A percentile compares a stretch with the other conserved stretches of the same genome.
phyloP scores from a whole-genome alignment of 345 rosid genomes.

The Melaleuca alternifolia region DNA sequence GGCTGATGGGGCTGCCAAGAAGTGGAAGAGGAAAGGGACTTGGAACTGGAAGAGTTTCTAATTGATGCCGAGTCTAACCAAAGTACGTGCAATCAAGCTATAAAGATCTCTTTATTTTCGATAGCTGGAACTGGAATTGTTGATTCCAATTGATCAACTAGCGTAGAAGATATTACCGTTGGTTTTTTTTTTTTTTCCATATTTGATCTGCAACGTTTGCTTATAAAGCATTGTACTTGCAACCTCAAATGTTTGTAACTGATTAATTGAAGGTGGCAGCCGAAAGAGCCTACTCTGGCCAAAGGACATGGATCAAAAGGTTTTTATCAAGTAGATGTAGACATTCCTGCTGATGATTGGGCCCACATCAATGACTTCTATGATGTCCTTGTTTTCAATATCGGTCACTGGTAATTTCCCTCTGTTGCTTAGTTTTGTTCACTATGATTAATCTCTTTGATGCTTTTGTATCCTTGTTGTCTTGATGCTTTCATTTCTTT shows the following conservation, averaged over 20 bases:
- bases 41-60: slow-evolving; percentile 29
- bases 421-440: too few relatives aligned
- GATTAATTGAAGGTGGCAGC: slow-evolving; percentile 80
- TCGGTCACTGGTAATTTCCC: too few relatives aligned
- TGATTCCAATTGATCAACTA: not conserved
- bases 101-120: not conserved
- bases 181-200: not conserved
- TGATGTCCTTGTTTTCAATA: too few relatives aligned
- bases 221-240: not conserved
- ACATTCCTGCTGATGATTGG: too few relatives aligned
- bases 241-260: slow-evolving; percentile 36
- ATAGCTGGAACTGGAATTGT: not conserved
- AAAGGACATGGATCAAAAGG: slow-evolving; percentile 40
- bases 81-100: not conserved
- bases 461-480: too few relatives aligned
- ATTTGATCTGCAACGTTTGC: not conserved
- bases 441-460: too few relatives aligned
- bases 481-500: too few relatives aligned
- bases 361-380: too few relatives aligned
- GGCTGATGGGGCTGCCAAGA: slow-evolving; percentile 58
- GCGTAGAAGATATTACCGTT: not conserved
- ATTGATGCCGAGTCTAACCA: not conserved
- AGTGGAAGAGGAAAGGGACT: slow-evolving; percentile 90
- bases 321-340: slow-evolving; percentile 34
- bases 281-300: slow-evolving; percentile 18